phyloP scores from a whole-genome alignment of 192 early-diverging fungal genomes.

The Coemansia sp. region DNA sequence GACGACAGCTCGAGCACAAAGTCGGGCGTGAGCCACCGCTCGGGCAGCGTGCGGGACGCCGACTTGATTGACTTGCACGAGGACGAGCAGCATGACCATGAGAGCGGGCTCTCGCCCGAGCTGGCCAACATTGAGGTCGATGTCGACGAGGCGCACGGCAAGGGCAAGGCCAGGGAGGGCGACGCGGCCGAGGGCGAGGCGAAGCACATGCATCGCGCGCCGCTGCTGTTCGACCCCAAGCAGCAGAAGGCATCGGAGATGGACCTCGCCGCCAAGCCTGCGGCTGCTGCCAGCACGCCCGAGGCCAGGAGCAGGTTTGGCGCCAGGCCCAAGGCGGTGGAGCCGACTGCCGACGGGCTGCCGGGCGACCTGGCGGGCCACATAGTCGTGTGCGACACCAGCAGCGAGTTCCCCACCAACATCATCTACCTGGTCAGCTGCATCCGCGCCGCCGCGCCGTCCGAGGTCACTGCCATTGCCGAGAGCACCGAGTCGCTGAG shows the following conservation, averaged over 20 bases:
- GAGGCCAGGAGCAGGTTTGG: not conserved
- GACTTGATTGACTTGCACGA: conserved; percentile 28
- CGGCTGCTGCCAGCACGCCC: not conserved
- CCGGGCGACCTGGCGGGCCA: conserved; percentile 55
- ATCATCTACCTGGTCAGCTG: conserved; percentile 67
- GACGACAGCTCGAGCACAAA: conserved; percentile 11
- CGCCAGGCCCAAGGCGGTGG: conserved; percentile 4
- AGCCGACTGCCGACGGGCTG: conserved; percentile 28
- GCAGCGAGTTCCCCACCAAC: conserved; percentile 60
- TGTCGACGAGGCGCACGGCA: conserved; percentile 4
- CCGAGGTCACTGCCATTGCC: conserved; percentile 23
- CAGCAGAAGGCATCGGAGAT: conserved; percentile 21
- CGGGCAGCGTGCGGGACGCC: not conserved
- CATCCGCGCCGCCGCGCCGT: conserved; percentile 58
- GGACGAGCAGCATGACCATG: not conserved
- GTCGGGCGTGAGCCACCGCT: not conserved
- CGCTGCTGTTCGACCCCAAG: conserved; percentile 43
- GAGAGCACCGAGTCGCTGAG: conserved; percentile 4
- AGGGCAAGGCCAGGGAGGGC: conserved; percentile 14
- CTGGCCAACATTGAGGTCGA: conserved; percentile 38
- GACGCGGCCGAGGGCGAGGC: conserved; percentile 11
- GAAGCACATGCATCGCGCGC: conserved; percentile 30
- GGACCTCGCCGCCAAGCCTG: conserved; percentile 13
- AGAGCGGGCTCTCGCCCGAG: conserved; percentile 26
- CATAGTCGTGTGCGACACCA: conserved; percentile 61